Percentiles rank a stretch among this genome's conserved stretches.
These are phyloP conservation scores for Gossypium sturtianum DNA, from an alignment of 345 rosid species.

Conservation along the genomic window DNA sequence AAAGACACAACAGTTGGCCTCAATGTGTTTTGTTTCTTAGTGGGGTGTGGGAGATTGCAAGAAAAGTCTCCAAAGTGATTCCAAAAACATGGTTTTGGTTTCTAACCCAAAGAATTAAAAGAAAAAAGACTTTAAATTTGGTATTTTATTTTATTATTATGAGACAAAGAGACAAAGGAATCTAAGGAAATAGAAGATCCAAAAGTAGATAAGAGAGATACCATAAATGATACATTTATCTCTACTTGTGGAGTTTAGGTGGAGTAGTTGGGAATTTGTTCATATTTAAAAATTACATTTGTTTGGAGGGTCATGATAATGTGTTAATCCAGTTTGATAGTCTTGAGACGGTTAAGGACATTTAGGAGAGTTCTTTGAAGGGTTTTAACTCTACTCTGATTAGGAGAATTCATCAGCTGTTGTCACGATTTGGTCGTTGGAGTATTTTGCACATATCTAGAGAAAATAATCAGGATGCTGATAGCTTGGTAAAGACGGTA, in stretches of 20 bases:
- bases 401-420: too few relatives aligned
- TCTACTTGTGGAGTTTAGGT: slow-evolving; percentile 3
- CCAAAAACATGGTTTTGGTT: slow-evolving; percentile 27
- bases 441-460: too few relatives aligned
- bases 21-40: slow-evolving; percentile 32
- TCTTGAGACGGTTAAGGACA: too few relatives aligned
- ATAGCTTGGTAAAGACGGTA: too few relatives aligned
- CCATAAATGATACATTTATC: slow-evolving; percentile 17
- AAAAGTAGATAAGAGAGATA: slow-evolving; percentile 19
- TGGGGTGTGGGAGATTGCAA: slow-evolving; percentile 25
- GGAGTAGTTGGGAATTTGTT: background rate
- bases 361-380: too few relatives aligned
- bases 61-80: slow-evolving; percentile 17
- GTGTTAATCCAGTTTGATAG: too few relatives aligned
- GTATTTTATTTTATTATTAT: slow-evolving; percentile 11
- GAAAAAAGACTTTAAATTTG: slow-evolving; percentile 22
- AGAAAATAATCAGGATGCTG: too few relatives aligned
- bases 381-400: too few relatives aligned
- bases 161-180: slow-evolving; percentile 31
- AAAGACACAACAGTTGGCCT: slow-evolving; percentile 49
- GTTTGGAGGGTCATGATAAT: too few relatives aligned
- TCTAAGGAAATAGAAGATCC: slow-evolving; percentile 26
- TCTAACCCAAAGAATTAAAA: background rate
- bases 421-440: too few relatives aligned
- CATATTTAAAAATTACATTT: background rate